Evolutionary conservation across 345 rosid species (phyloP).

Genomic region (Lagerstroemia speciosa): DNA sequence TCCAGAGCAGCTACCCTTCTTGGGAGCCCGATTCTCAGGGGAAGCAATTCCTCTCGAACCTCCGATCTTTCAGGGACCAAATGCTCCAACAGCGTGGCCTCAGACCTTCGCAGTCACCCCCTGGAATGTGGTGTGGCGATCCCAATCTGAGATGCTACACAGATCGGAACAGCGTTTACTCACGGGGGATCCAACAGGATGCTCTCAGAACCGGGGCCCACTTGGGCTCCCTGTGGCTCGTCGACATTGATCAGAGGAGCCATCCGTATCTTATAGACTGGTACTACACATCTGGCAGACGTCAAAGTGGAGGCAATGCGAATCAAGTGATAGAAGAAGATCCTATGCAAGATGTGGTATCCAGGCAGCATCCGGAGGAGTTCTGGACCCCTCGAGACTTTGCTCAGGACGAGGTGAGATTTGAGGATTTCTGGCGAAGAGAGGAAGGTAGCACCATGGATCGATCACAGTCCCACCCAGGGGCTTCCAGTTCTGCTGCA

Average conservation of each 20-base stretch:
- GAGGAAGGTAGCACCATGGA: constrained; percentile 13
- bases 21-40: constrained; percentile 85
- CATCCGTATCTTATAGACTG: constrained; percentile 87
- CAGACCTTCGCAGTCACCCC: constrained; percentile 34
- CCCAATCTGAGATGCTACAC: no score
- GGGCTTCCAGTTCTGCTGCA: constrained; percentile 62
- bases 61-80: constrained; percentile 71
- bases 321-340: constrained; percentile 8
- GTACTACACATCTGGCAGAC: constrained; percentile 57
- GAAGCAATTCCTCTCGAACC: constrained; percentile 65
- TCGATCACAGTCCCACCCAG: constrained; percentile 45
- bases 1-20: constrained; percentile 74
- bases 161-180: constrained; percentile 32
- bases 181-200: constrained; percentile 38
- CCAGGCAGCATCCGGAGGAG: constrained; percentile 30
- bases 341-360: constrained; percentile 12
- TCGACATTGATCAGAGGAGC: constrained; percentile 63
- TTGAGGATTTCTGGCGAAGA: constrained; percentile 23
- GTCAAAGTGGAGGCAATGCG: constrained; percentile 22
- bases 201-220: constrained; percentile 27
- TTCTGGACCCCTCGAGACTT: constrained; percentile 40
- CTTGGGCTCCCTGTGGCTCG: constrained; percentile 53
- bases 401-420: constrained; percentile 20
- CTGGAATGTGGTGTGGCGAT: constrained; percentile 37
- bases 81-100: constrained; percentile 43